A percentile compares a stretch with the other conserved stretches of the same genome.
Conservation (phyloP, 495 filamentous ascomycete species). For the Hyphodiscus hymeniophilus region DNA sequence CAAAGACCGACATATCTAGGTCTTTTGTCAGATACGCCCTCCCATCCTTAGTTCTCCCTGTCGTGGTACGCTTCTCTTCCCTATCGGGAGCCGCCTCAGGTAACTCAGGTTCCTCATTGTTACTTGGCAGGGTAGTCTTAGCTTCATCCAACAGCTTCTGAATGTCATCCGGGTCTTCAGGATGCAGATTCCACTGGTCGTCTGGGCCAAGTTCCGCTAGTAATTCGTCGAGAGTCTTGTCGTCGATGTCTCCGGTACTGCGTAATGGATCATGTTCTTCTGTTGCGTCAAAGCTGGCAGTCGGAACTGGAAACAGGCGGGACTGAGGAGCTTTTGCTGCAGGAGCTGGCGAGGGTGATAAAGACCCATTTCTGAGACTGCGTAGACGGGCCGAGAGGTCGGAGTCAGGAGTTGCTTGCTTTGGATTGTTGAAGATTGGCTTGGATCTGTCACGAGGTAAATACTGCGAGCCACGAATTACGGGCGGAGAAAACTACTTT, state of each 20-base stretch:
- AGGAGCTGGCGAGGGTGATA: slow-evolving; percentile 8
- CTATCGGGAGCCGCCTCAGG: background rate
- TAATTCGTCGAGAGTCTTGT: slow-evolving; percentile 29
- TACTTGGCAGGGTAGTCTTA: slow-evolving; percentile 13
- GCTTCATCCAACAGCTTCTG: slow-evolving; percentile 26
- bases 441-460: slow-evolving; percentile 4
- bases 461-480: background rate
- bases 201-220: slow-evolving; percentile 29
- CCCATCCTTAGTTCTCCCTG: background rate
- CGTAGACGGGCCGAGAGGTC: slow-evolving; percentile 27
- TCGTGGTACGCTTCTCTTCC: background rate
- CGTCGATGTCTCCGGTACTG: slow-evolving; percentile 7
- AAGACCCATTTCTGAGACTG: slow-evolving; percentile 20
- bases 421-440: slow-evolving; percentile 5
- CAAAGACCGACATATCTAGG: slow-evolving; percentile 22
- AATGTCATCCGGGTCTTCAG: slow-evolving; percentile 24
- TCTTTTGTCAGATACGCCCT: slow-evolving; percentile 10
- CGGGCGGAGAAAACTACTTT: slow-evolving; percentile 8
- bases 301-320: background rate
- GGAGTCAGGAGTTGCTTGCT: slow-evolving; percentile 13
- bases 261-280: slow-evolving; percentile 16
- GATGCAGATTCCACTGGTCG: slow-evolving; percentile 26
- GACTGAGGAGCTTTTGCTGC: background rate
- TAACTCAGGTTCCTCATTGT: slow-evolving; percentile 2
- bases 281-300: background rate